These are phyloP conservation scores for Apiospora sp. DNA, from an alignment of 2,329 filamentous ascomycete genomes.

Conservation along the genomic window DNA sequence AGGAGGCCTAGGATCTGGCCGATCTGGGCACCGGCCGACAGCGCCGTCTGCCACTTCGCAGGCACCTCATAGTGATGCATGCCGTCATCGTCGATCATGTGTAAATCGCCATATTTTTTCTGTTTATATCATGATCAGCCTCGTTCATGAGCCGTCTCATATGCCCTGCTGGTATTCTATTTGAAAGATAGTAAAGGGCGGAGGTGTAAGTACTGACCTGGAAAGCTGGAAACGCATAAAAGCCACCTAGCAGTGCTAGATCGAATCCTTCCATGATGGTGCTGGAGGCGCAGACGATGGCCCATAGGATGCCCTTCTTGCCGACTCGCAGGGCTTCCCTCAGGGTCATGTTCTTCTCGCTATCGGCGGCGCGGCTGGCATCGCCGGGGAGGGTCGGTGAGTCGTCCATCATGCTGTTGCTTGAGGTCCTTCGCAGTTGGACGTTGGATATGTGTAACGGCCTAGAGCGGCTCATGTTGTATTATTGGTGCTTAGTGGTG, in stretches of 20 bases:
- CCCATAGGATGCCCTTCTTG: conserved; percentile 35
- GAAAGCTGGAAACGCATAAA: conserved; percentile 32
- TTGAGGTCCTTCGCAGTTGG: conserved; percentile 55
- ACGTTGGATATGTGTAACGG: conserved; percentile 68
- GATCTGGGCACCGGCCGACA: conserved; percentile 48
- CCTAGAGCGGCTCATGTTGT: conserved; percentile 62
- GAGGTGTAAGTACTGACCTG: neutral
- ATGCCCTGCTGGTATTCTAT: neutral
- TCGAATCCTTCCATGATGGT: conserved; percentile 42
- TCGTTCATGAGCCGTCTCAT: neutral
- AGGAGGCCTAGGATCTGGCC: conserved; percentile 53
- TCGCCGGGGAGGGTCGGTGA: neutral
- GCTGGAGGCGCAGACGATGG: conserved; percentile 33
- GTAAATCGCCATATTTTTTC: neutral
- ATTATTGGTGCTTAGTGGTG: conserved; percentile 45
- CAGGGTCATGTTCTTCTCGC: conserved; percentile 28
- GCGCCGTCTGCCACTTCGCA: conserved; percentile 52
- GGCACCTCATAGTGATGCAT: conserved; percentile 46
- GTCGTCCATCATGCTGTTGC: conserved; percentile 1
- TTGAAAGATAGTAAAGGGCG: neutral
- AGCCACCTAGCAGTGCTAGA: conserved; percentile 39
- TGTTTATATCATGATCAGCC: neutral
- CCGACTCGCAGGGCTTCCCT: conserved; percentile 23
- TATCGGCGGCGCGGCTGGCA: conserved; percentile 23
- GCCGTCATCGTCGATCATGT: neutral